Percentiles rank a stretch among this genome's conserved stretches.
phyloP scores from a whole-genome alignment of 1,139 yeast genomes.

The Yamadazyma atmosphaerica region DNA sequence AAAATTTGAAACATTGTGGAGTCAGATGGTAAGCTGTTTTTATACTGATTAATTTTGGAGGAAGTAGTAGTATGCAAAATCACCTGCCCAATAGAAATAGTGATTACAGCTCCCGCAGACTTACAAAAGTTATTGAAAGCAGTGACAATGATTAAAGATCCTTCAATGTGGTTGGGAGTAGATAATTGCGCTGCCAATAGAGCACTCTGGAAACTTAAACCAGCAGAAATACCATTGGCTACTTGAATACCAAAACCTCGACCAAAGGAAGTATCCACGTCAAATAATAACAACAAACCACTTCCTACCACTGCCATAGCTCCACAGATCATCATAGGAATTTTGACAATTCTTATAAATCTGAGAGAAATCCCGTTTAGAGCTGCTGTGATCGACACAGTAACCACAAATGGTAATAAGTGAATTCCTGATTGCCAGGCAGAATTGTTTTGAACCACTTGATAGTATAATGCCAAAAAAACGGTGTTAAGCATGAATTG shows the following conservation, averaged over 20 bases:
- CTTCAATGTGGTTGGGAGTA: conserved; percentile 51
- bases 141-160: conserved; percentile 52
- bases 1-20: conserved; percentile 20
- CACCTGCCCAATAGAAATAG: conserved; percentile 48
- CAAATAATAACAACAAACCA: conserved; percentile 49
- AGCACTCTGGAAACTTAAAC: conserved; percentile 54
- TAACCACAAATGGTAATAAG: conserved; percentile 53
- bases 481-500: conserved; percentile 45
- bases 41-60: conserved; percentile 19
- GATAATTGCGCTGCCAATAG: conserved; percentile 53
- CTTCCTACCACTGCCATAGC: conserved; percentile 49
- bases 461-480: conserved; percentile 57
- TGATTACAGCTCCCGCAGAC: conserved; percentile 50
- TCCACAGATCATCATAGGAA: conserved; percentile 45
- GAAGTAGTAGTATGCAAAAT: conserved; percentile 36
- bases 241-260: conserved; percentile 54
- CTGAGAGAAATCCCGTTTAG: conserved; percentile 47
- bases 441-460: conserved; percentile 46
- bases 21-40: conserved; percentile 13
- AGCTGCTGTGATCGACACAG: conserved; percentile 51
- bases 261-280: conserved; percentile 32
- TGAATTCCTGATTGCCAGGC: conserved; percentile 62
- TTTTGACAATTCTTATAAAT: conserved; percentile 49
- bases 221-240: conserved; percentile 55
- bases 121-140: conserved; percentile 48